A percentile compares a stretch with the other conserved stretches of the same genome.
Evolutionary conservation across 2,329 filamentous ascomycete species (phyloP).

Genomic region (Zarea fungicola): DNA sequence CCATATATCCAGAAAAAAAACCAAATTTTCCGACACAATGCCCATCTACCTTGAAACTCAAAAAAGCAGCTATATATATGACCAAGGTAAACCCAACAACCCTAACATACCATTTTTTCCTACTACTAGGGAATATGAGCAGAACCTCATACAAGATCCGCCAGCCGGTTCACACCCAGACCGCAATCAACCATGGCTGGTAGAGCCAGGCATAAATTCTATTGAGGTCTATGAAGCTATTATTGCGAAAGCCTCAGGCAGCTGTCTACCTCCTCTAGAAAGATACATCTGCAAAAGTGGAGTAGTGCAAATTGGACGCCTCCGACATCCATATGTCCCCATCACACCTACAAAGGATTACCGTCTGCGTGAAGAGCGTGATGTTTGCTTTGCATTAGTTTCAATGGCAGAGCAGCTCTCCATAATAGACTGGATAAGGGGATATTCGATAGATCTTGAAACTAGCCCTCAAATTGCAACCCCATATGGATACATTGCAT

Average conservation of each 20-base stretch:
- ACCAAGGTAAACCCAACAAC: background rate
- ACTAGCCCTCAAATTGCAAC: background rate
- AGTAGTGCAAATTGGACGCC: background rate
- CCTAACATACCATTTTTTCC: constrained; percentile 2
- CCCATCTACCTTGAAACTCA: too few species aligned
- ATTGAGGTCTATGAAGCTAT: background rate
- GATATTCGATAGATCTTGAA: background rate
- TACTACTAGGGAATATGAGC: background rate
- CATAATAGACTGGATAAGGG: background rate
- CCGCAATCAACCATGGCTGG: background rate
- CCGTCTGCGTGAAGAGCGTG: background rate
- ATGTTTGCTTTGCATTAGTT: background rate
- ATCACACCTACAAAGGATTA: background rate
- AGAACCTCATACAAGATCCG: background rate
- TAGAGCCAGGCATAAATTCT: background rate
- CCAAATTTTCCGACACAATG: too few species aligned
- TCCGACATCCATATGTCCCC: background rate
- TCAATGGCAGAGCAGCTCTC: background rate
- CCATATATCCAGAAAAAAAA: too few species aligned
- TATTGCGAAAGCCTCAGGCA: background rate
- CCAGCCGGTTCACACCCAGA: background rate
- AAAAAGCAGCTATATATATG: too few species aligned
- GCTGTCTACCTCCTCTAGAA: background rate
- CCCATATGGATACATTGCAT: background rate
- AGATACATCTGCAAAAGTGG: background rate